Evolutionary conservation across 352 stramenopile species (phyloP).

Genomic region (Thraustochytrium sp.): DNA sequence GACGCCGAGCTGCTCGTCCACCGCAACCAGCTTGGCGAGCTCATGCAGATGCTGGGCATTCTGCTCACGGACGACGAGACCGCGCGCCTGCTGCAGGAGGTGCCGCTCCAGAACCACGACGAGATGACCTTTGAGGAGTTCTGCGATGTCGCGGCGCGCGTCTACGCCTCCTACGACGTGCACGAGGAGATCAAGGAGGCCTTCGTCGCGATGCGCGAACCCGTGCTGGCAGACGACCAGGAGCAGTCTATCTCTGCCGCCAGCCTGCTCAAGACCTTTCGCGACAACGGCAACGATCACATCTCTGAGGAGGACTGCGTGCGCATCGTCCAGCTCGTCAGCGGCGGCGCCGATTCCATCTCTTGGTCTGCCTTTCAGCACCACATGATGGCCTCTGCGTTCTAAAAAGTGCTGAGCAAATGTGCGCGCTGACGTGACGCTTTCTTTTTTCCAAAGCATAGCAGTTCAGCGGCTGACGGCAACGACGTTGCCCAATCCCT

Average conservation of each 20-base stretch:
- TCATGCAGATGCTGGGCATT: slow-evolving; percentile 18
- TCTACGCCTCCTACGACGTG: slow-evolving; percentile 1
- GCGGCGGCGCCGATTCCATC: background rate
- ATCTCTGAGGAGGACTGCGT: background rate
- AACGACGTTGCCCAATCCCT: too few species aligned
- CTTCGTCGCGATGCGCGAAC: background rate
- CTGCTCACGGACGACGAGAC: background rate
- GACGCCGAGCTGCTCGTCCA: background rate
- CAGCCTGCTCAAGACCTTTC: background rate
- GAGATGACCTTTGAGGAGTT: slow-evolving; percentile 18
- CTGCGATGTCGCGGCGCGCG: background rate
- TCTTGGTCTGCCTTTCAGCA: background rate
- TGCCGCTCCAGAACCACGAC: background rate
- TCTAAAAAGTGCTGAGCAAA: background rate
- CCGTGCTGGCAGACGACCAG: background rate
- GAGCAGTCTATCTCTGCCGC: background rate
- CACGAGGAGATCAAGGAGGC: slow-evolving; percentile 8
- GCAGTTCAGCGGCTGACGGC: too few species aligned
- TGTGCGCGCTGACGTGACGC: background rate
- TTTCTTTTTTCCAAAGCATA: too few species aligned
- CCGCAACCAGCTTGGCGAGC: background rate
- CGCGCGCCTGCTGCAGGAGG: background rate
- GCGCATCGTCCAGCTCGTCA: background rate
- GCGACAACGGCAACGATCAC: background rate
- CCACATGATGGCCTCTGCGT: slow-evolving; percentile 15